These are phyloP conservation scores for Apiosordaria backusii DNA, from an alignment of 495 filamentous ascomycete genomes.

Conservation along the genomic window DNA sequence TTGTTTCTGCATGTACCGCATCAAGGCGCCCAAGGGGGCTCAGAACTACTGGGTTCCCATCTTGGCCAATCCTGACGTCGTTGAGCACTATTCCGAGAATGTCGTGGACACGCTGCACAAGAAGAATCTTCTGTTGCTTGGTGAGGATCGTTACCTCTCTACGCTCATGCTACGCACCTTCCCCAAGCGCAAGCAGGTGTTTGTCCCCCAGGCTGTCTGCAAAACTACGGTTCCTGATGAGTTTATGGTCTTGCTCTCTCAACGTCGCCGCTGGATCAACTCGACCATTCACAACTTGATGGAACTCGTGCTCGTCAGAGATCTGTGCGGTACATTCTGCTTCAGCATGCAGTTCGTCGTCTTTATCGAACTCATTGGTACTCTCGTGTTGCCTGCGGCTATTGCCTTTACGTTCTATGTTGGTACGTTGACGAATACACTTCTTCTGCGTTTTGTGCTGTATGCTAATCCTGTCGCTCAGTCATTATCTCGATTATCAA, in stretches of 20 bases:
- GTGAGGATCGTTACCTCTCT: slow-evolving; percentile 94
- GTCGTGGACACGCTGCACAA: slow-evolving; percentile 98
- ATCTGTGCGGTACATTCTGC: slow-evolving; percentile 98
- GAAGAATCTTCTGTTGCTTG: slow-evolving; percentile 93
- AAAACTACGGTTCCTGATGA: slow-evolving; percentile 95
- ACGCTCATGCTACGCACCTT: slow-evolving; percentile 99
- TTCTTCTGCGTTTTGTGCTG: not conserved
- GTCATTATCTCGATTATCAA: slow-evolving; percentile 82
- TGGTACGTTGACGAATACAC: slow-evolving; percentile 51
- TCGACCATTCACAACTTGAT: slow-evolving; percentile 98
- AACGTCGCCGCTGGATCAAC: slow-evolving; percentile 98
- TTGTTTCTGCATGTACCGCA: slow-evolving; percentile 99
- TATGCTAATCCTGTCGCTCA: slow-evolving; percentile 25
- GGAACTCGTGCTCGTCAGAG: slow-evolving; percentile 91
- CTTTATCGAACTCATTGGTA: slow-evolving; percentile 92
- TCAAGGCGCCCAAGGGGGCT: slow-evolving; percentile 97
- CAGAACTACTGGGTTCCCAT: slow-evolving; percentile 99
- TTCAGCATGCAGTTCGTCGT: slow-evolving; percentile 99
- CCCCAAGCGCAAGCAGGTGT: slow-evolving; percentile 98
- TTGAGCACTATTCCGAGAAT: slow-evolving; percentile 99
- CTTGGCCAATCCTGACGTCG: slow-evolving; percentile 95
- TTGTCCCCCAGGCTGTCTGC: slow-evolving; percentile 96
- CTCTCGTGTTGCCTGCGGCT: slow-evolving; percentile 89
- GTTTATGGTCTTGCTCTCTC: slow-evolving; percentile 88
- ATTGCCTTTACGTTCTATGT: slow-evolving; percentile 97